Evolutionary conservation across 352 stramenopile genomes (phyloP).

Genomic region (Phytophthora tentaculata): DNA sequence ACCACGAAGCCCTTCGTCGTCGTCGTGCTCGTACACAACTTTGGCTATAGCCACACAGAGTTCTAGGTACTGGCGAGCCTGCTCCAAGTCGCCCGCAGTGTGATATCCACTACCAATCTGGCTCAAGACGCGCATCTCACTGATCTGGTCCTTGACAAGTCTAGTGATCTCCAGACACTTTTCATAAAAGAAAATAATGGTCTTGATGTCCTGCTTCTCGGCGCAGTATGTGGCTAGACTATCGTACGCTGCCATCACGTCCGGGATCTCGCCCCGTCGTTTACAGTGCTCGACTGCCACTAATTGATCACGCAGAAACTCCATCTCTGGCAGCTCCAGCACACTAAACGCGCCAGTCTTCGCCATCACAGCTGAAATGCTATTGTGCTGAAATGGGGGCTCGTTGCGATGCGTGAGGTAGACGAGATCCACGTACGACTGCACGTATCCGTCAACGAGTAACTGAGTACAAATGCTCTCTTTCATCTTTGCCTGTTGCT

Average conservation of each 20-base stretch:
- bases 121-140: slow-evolving; percentile 88
- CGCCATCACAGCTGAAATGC: slow-evolving; percentile 1
- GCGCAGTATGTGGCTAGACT: slow-evolving; percentile 74
- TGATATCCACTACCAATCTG: slow-evolving; percentile 88
- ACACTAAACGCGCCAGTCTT: slow-evolving; percentile 8
- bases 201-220: slow-evolving; percentile 86
- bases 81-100: slow-evolving; percentile 66
- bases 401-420: slow-evolving; percentile 92
- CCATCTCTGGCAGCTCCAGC: slow-evolving; percentile 67
- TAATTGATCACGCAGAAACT: slow-evolving; percentile 91
- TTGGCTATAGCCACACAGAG: slow-evolving; percentile 78
- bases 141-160: slow-evolving; percentile 84
- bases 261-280: slow-evolving; percentile 83
- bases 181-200: slow-evolving; percentile 93
- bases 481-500: slow-evolving; percentile 69
- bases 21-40: slow-evolving; percentile 70
- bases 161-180: slow-evolving; percentile 93
- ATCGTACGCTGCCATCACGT: slow-evolving; percentile 89
- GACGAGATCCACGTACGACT: slow-evolving; percentile 95
- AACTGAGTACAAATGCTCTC: slow-evolving; percentile 88
- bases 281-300: slow-evolving; percentile 89
- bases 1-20: slow-evolving; percentile 57
- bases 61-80: slow-evolving; percentile 84
- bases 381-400: slow-evolving; percentile 10
- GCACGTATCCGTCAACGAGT: slow-evolving; percentile 90